Evolutionary conservation across 2,329 filamentous ascomycete species (phyloP), one percentile per base, ranked within the genome.

Genomic region (Immersiporthe knoxdaviesiana): DNA sequence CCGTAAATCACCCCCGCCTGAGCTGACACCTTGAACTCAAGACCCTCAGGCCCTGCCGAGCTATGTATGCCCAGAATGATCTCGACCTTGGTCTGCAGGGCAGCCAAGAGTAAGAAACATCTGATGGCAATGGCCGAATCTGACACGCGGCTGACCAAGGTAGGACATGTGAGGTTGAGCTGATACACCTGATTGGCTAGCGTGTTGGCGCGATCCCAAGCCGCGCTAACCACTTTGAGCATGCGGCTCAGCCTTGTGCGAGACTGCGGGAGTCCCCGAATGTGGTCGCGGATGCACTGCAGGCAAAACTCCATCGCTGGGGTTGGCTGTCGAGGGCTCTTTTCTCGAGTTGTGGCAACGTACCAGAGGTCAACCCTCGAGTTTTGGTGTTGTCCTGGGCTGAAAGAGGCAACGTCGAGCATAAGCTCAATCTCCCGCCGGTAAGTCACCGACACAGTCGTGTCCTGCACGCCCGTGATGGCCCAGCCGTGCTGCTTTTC

Each of bases 231-330:
- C 21, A 87, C 80, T 5, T 76, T 73, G 21, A 95, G 83, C 35
- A 95, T 81, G 44, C 83, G 81, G 21, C 84, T 82, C 37, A 91
- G 81, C 64, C 82, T 82, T 0, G 87, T 90, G 62, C 83, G 80
- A 68, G 83, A 81, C 76, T 91, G 90, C 16, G 84, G 81, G 56
- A 93, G 78, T 1, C 83, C 85, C 62, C 90, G 88, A 56, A 92
- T 81, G 68, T 90, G 86, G 68, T 92, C 90, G 58, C 90, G 86
- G 69, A 94, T 89, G 74, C 89, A 87, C 74, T 92, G 87, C 10
- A 95, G 80, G 76, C 94, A 92, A 80, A 94, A 94, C 50, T 91
- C 89, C 73, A 89, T 90, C 75, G 91, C 91, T 0, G 85, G 84
- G 1, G 88, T 90, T 65, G 88, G 78, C 0, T 87, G 86, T 41